Evolutionary conservation across 2,329 filamentous ascomycete species (phyloP), one percentile per base, ranked within the genome.

Genomic region (Aspergillus novofumigatus): DNA sequence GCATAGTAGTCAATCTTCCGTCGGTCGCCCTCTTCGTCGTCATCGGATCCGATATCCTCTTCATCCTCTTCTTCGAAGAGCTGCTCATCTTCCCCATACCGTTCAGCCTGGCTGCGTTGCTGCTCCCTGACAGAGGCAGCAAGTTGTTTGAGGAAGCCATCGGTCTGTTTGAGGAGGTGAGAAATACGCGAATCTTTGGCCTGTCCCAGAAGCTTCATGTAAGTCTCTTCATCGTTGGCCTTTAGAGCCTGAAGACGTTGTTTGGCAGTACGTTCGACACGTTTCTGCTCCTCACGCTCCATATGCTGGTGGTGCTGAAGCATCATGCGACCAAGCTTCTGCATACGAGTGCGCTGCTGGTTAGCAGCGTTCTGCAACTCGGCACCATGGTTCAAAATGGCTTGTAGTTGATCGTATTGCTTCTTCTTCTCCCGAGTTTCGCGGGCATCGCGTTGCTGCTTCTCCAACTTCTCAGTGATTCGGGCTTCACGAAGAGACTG

Each of bases 141-240:
- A 60, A 99, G 88, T 75, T 97, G 93, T 66, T 92, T 89, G 78
- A 99, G 83, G 86, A 99, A 99, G 53, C 92, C 92, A 74, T 99
- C 93, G 52, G 94, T 99, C 78, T 99, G 94, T 71, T 91, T 91
- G 67, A 99, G 88, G 69, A 99, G 80, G 74, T 99, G 94, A 8
- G 94, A 96, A 63, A 99, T 99, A 87, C 94, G 93, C 42, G 93
- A 97, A 80, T 99, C 94, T 81, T 99, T 99, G 69, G 94, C 94
- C 76, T 99, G 93, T 71, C 96, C 94, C 68, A 99, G 88, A 71
- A 99, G 83, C 77, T 97, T 97, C 77, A 99, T 85, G 74, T 99
- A 99, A 0, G 94, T 96, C 78, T 97, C 94, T 79, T 99, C 94
- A 75, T 99, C 94, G 86, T 99, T 96, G 68, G 94, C 93, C 79